Evolutionary conservation across 1,284 basidiomycete species (phyloP), one percentile per base, ranked within the genome.

Genomic region (Somion occarium): DNA sequence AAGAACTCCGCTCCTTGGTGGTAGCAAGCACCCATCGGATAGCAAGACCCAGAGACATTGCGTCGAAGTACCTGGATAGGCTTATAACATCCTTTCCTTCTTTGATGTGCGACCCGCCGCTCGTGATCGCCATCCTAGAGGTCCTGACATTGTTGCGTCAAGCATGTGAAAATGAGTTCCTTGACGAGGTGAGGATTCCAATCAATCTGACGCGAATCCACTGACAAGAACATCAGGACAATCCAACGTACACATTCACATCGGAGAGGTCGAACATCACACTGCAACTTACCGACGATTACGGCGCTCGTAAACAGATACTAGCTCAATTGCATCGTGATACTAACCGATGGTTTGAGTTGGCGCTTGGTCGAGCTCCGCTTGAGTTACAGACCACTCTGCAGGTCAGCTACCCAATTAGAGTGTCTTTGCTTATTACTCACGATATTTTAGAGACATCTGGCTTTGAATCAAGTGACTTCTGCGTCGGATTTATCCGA

Each of bases 71-170:
- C 63, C 76, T 97, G 23, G 84, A 94, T 68, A 82, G 85, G 38
- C 74, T 99, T 43, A 83, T 98, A 57, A 87, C 85, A n/a, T 91
- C 90, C 1, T 97, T 98, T 70, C 95, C 97, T 0, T 93, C 93
- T 5, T 73, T 99, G 53, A 88, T 98, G 79, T 98, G 95, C 68
- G 89, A 96, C 64, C 80, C 87, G 11, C 79, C 87, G 12, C 78
- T 98, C 30, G 91, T 99, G 4, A 91, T 88, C 58, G 83, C 90
- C 24, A 88, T 98, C 53, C 76, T 99, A 41, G 97, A 99, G 66
- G 86, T 93, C 41, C 75, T 99, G 53, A 98, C 96, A 0, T 75
- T 98, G 12, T 73, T 99, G 57, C 83, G 94, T 50, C 80, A 85
- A 48, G 85, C 90, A 1, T 95, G 93, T 64, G 93, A 98, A 69